These are phyloP conservation scores for Populus hybrid DNA, from an alignment of 441 rosid genomes.

Conservation along the genomic window DNA sequence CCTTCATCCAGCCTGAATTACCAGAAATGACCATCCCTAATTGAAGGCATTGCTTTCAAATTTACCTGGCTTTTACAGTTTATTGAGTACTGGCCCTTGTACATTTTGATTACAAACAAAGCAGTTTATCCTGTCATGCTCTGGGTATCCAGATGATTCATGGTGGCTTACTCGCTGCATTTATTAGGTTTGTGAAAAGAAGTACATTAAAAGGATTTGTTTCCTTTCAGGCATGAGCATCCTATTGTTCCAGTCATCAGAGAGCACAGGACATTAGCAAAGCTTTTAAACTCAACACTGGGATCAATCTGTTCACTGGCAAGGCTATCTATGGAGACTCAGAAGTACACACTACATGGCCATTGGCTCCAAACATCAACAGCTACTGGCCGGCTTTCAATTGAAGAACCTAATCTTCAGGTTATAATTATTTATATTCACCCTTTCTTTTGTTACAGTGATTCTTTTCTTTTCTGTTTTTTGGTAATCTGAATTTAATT, in stretches of 20 bases:
- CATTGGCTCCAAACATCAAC: constrained; percentile 99
- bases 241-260: constrained; percentile 83
- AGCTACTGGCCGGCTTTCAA: constrained; percentile 92
- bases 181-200: not conserved
- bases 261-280: constrained; percentile 92
- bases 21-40: not conserved
- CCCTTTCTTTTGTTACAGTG: not conserved
- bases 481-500: not conserved
- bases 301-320: constrained; percentile 90
- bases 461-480: not conserved
- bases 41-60: not conserved
- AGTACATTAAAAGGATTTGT: constrained; percentile 21
- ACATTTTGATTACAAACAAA: not conserved
- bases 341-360: constrained; percentile 81
- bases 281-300: constrained; percentile 82
- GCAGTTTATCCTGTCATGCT: not conserved
- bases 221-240: constrained; percentile 78
- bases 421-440: constrained; percentile 32
- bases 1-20: not conserved
- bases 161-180: not conserved
- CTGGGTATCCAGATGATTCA: not conserved
- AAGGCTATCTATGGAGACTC: constrained; percentile 60
- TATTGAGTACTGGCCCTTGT: not conserved
- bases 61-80: not conserved
- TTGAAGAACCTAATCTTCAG: constrained; percentile 88